Percentiles rank a stretch among this genome's conserved stretches.
Evolutionary conservation across 2,329 filamentous ascomycete genomes (phyloP).

Genomic region (Microascus cirrosus): DNA sequence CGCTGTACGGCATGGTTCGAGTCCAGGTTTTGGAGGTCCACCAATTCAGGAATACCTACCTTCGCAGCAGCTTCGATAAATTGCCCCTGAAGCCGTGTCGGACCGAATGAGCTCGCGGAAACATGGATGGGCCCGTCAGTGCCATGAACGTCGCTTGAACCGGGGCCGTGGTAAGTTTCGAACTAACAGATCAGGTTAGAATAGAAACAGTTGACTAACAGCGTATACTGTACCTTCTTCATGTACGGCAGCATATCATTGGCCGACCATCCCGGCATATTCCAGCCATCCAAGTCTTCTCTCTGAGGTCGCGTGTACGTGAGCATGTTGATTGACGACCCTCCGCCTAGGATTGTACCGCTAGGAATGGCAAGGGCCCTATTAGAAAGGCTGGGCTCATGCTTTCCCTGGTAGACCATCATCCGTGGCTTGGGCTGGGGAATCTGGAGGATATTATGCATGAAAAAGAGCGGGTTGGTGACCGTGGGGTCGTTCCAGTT

Average conservation of each 20-base stretch:
- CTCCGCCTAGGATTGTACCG: conserved; percentile 17
- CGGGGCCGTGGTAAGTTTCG: conserved; percentile 15
- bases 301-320: conserved; percentile 19
- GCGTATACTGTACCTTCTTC: conserved; percentile 13
- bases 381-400: conserved; percentile 11
- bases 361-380: conserved; percentile 31
- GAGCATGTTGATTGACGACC: conserved; percentile 20
- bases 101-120: conserved; percentile 31
- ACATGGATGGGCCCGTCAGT: conserved; percentile 38
- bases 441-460: conserved; percentile 9
- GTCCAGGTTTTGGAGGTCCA: conserved; percentile 38
- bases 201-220: neutral
- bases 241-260: conserved; percentile 19
- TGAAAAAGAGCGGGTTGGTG: conserved; percentile 12
- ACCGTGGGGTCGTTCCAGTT: conserved; percentile 14
- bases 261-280: conserved; percentile 19
- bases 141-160: conserved; percentile 25
- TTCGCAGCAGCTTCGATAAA: conserved; percentile 34
- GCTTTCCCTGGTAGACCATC: conserved; percentile 13
- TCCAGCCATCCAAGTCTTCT: conserved; percentile 21
- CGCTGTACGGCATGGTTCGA: conserved; percentile 17
- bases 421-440: conserved; percentile 19
- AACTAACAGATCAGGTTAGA: conserved; percentile 17
- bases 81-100: conserved; percentile 23
- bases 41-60: conserved; percentile 34